These are phyloP conservation scores for Gaeumannomyces tritici DNA, from an alignment of 2,329 filamentous ascomycete genomes.

Conservation along the genomic window DNA sequence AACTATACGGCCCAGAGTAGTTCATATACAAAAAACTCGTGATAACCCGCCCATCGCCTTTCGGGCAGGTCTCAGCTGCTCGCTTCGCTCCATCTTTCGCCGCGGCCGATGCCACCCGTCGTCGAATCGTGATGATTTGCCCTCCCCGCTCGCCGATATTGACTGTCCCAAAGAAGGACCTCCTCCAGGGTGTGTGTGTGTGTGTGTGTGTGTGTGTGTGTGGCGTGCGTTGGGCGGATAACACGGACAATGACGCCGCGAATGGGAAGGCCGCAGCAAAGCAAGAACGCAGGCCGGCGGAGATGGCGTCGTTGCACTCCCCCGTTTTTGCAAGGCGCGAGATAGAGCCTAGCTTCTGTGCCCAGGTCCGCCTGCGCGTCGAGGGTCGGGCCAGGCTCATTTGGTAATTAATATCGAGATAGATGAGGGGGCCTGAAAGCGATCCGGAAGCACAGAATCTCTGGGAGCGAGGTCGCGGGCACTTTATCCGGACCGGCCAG, in stretches of 20 bases:
- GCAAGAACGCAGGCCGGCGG: no score
- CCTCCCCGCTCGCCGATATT: no score
- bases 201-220: no score
- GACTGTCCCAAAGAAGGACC: no score
- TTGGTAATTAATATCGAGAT: neutral
- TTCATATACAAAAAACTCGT: neutral
- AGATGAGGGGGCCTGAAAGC: neutral
- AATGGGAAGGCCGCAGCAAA: neutral
- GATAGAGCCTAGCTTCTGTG: no score
- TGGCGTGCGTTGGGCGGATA: neutral
- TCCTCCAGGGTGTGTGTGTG: no score
- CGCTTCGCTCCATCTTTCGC: neutral
- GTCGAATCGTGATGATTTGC: no score
- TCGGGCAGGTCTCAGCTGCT: neutral
- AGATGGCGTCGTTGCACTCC: neutral
- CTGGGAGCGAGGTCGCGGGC: no score
- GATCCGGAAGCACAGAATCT: neutral
- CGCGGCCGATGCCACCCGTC: no score
- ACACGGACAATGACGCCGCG: neutral
- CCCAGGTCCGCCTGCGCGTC: no score
- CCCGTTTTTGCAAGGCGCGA: neutral
- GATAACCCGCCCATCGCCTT: neutral
- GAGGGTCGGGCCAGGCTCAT: neutral
- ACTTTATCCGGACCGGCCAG: neutral
- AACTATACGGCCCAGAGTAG: neutral